Evolutionary conservation across 768 basidiomycete genomes (phyloP).

Genomic region (Kwoniella sp.): DNA sequence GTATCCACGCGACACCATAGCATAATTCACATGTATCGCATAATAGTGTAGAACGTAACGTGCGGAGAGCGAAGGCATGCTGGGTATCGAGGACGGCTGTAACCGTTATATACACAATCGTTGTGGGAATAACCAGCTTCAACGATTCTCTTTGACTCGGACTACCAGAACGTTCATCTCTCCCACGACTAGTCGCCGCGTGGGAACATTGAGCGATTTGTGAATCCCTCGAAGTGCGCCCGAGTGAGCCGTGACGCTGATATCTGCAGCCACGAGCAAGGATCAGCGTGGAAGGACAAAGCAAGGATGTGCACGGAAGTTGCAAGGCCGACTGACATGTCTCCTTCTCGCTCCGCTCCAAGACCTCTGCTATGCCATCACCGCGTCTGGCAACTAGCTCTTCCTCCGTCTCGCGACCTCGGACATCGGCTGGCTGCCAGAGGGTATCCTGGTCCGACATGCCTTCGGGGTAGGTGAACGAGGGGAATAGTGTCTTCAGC

Average conservation of each 20-base stretch:
- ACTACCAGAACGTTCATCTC: constrained; percentile 39
- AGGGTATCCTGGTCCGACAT: constrained; percentile 15
- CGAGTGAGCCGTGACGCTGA: constrained; percentile 32
- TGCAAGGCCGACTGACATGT: constrained; percentile 20
- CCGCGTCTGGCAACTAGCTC: constrained; percentile 21
- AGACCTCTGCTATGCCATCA: constrained; percentile 15
- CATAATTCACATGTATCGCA: too few species aligned
- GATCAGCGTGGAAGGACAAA: not conserved
- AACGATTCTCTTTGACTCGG: constrained; percentile 20
- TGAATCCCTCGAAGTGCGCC: constrained; percentile 23
- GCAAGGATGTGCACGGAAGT: too few species aligned
- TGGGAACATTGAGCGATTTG: constrained; percentile 17
- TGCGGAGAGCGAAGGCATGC: too few species aligned
- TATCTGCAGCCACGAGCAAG: constrained; percentile 11
- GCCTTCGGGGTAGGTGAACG: constrained; percentile 14
- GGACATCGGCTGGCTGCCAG: constrained; percentile 13
- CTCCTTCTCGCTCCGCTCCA: constrained; percentile 7
- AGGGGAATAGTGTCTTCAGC: constrained; percentile 17
- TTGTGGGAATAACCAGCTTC: too few species aligned
- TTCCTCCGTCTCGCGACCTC: constrained; percentile 26
- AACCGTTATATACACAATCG: too few species aligned
- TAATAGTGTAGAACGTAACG: too few species aligned
- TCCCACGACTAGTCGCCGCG: constrained; percentile 11
- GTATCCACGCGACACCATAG: too few species aligned
- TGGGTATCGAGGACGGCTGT: too few species aligned